Base-by-base conservation (phyloP, 257 asterid species). In the Cynanchum wilfordii region DNA sequence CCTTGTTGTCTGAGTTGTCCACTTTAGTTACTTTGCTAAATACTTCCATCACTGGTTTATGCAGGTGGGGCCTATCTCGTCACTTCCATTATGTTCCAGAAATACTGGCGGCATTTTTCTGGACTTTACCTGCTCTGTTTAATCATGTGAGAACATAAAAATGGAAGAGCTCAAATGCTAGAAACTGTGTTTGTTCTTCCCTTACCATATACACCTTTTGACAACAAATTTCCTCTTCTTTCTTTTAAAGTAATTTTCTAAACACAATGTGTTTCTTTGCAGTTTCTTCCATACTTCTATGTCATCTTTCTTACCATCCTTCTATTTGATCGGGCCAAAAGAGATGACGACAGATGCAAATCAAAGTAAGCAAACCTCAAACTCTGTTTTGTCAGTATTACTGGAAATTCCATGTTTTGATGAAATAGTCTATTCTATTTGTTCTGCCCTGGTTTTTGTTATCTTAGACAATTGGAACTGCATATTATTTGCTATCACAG, bases 31-130 rank as follows among this genome's bases (percentile, higher is more conserved):
- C 64, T 22, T 49, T 36, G 7, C 64, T 56, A 24, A 24, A 36
- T 27, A 54, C 24, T 70, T 51, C 4, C 44, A 11, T 62, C 29
- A 13, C 24, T 66, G 59, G 59, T 71, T 38, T 68, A 29, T 74
- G 72, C 79, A 93, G 98, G 98, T 94, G 98, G 97, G 98, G 98
- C 54, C 82, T 94, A 83, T 86, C 97, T 72, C 96, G 98, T 69
- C 97, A 94, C 81, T 94, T 94, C 87, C 98, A 94, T 80, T 94
- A 94, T 71, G 91, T 89, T 74, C 98, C 98, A 51, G 98, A 94
- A 84, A 91, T 94, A 75, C 69, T 83, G 75, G 96, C 86, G 16
- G 92, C 98, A 45, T 89, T 94, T 84, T 94, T 91, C 90, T 94
- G 98, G 98, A 88, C 89, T 66, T 80, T 88, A 33, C 98, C 98